Evolutionary conservation across 257 asterid genomes (phyloP).

Genomic region (Scutellaria galericulata): DNA sequence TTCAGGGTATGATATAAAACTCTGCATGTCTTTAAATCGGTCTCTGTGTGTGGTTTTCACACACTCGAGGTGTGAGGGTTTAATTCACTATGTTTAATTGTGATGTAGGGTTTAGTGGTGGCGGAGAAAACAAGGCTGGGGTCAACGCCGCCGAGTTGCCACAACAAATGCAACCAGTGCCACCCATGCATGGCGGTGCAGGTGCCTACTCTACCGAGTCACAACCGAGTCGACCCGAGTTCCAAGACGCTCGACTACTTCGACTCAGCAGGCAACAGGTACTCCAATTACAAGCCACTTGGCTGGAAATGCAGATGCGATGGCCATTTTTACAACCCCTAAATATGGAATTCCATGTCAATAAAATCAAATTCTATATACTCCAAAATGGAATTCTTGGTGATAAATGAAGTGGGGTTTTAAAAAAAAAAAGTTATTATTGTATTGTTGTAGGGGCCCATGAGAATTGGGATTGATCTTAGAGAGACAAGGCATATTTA

Average conservation of each 20-base stretch:
- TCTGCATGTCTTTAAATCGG: neutral
- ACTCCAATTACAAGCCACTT: conserved; percentile 98
- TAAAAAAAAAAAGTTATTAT: no score
- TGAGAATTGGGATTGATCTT: conserved; percentile 28
- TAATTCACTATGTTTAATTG: no score
- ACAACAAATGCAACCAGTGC: conserved; percentile 92
- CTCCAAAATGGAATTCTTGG: conserved; percentile 26
- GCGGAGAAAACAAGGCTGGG: conserved; percentile 87
- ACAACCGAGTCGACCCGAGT: conserved; percentile 42
- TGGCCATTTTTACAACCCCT: conserved; percentile 83
- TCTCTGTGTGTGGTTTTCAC: conserved; percentile 3
- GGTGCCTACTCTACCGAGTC: conserved; percentile 73
- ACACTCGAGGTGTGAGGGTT: neutral
- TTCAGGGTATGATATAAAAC: conserved; percentile 26
- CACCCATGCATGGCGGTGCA: conserved; percentile 98
- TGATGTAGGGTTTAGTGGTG: conserved; percentile 57
- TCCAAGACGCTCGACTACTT: conserved; percentile 40
- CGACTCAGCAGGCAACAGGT: conserved; percentile 59
- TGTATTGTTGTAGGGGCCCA: conserved; percentile 22
- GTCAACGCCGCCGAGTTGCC: conserved; percentile 95
- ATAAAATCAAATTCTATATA: neutral
- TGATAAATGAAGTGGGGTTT: neutral
- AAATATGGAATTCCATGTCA: neutral
- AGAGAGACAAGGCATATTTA: conserved; percentile 30
- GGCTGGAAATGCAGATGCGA: conserved; percentile 98